Evolutionary conservation across 2,329 filamentous ascomycete genomes (phyloP).

Genomic region (Arthrobotrys sphaeroides): DNA sequence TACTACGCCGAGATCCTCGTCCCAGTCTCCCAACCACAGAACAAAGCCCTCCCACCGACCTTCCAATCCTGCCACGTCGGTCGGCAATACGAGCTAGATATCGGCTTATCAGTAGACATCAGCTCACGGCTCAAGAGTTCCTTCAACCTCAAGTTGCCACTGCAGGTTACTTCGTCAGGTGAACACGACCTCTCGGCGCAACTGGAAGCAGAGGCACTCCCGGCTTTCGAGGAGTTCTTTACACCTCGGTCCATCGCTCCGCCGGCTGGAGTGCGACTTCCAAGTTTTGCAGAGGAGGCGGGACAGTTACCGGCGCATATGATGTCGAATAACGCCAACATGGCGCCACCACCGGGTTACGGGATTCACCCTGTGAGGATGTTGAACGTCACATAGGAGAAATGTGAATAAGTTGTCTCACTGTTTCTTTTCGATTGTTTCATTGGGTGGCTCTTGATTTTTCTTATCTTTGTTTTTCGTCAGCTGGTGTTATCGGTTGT

Average conservation of each 20-base stretch:
- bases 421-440: background rate
- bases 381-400: conserved; percentile 31
- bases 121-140: conserved; percentile 58
- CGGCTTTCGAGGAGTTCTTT: conserved; percentile 55
- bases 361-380: conserved; percentile 12
- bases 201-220: conserved; percentile 40
- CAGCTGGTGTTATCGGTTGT: background rate
- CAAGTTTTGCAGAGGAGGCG: conserved; percentile 36
- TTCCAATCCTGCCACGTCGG: conserved; percentile 75
- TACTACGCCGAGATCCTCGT: conserved; percentile 73
- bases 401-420: background rate
- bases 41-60: conserved; percentile 72
- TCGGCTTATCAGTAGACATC: conserved; percentile 67
- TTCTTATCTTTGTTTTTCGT: background rate
- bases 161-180: conserved; percentile 54
- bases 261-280: conserved; percentile 16
- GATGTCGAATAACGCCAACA: conserved; percentile 48
- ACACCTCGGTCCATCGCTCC: conserved; percentile 55
- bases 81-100: conserved; percentile 71
- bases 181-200: conserved; percentile 33
- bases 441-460: background rate
- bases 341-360: conserved; percentile 49
- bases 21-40: conserved; percentile 70
- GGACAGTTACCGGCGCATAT: conserved; percentile 47
- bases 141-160: conserved; percentile 57